A percentile compares a stretch with the other conserved stretches of the same genome.
These are phyloP conservation scores for Kwoniella dendrophila DNA, from an alignment of 768 basidiomycete species.

Conservation along the genomic window DNA sequence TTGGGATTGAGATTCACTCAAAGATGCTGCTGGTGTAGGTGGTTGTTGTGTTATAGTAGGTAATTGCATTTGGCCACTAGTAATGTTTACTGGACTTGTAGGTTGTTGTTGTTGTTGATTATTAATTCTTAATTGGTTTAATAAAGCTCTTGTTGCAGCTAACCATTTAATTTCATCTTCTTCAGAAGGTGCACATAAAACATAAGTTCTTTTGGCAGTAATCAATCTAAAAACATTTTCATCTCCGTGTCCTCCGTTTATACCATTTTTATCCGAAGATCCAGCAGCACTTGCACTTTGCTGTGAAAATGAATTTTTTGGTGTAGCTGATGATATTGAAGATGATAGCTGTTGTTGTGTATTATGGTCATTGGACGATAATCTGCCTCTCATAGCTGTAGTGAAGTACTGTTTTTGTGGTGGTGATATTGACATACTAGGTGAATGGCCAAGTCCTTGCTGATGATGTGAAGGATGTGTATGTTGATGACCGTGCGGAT, in stretches of 20 bases:
- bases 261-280: background rate
- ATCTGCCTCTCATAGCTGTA: slow-evolving; percentile 17
- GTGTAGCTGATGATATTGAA: no score
- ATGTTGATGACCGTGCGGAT: no score
- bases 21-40: slow-evolving; percentile 29
- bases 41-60: slow-evolving; percentile 34
- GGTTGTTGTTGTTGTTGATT: slow-evolving; percentile 14
- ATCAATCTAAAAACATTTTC: slow-evolving; percentile 87
- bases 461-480: slow-evolving; percentile 9
- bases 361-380: slow-evolving; percentile 21
- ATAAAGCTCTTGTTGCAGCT: slow-evolving; percentile 87
- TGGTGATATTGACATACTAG: slow-evolving; percentile 7
- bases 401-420: slow-evolving; percentile 14
- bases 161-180: slow-evolving; percentile 99
- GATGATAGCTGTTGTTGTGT: no score
- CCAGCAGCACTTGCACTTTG: no score
- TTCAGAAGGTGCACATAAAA: slow-evolving; percentile 91
- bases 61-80: slow-evolving; percentile 6
- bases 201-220: slow-evolving; percentile 83
- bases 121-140: slow-evolving; percentile 60
- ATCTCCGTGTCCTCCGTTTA: slow-evolving; percentile 40
- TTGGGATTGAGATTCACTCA: no score
- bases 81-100: background rate
- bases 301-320: no score
- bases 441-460: background rate